Conservation (phyloP, 2,329 filamentous ascomycete species). For the Cladosporium halotolerans region DNA sequence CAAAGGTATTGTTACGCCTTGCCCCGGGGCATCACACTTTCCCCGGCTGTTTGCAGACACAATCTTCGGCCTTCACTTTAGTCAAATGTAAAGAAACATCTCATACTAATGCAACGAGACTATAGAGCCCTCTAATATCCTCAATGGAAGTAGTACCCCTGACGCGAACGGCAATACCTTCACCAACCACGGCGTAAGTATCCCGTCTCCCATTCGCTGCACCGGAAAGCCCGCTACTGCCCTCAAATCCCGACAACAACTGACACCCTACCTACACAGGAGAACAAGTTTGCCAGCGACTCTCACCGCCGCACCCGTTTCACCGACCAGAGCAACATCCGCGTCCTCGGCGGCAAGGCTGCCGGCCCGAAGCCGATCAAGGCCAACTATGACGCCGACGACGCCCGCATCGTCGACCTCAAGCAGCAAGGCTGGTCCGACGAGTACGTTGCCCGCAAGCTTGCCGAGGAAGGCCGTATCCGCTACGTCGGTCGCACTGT, state of each 20-base stretch:
- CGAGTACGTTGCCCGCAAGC: conserved; percentile 37
- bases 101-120: background rate
- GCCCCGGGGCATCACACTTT: too few relatives aligned
- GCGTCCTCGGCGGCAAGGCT: conserved; percentile 36
- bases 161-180: background rate
- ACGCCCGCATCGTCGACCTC: conserved; percentile 41
- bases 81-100: background rate
- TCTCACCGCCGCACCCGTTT: background rate
- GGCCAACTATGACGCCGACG: conserved; percentile 42
- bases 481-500: conserved; percentile 44
- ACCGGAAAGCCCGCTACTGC: background rate
- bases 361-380: conserved; percentile 39
- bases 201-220: background rate
- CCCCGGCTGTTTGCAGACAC: background rate
- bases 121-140: background rate
- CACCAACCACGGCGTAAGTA: background rate
- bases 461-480: conserved; percentile 37
- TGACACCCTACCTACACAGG: background rate
- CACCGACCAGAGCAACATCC: conserved; percentile 9
- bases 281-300: background rate
- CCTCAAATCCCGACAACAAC: background rate
- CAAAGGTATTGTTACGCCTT: background rate
- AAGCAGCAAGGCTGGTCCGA: conserved; percentile 39
- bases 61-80: background rate
- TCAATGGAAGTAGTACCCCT: background rate